phyloP scores from a whole-genome alignment of 2,329 filamentous ascomycete species.

The Paraphoma sp. region DNA sequence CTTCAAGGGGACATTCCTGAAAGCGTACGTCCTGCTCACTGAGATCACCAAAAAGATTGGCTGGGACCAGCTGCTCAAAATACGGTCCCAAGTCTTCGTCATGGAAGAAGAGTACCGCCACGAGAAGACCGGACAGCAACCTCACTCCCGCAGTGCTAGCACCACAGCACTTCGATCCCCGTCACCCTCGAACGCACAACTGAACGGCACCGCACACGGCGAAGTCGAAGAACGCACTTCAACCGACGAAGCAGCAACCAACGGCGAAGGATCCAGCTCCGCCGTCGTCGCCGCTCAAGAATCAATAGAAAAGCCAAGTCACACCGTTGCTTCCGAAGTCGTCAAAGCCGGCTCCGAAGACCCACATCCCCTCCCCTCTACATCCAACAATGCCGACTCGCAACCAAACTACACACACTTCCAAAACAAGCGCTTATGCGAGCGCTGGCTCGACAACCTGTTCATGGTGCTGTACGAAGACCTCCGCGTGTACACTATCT shows the following conservation, averaged over 20 bases:
- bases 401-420: constrained; percentile 85
- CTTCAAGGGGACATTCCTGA: constrained; percentile 94
- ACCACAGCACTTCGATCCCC: constrained; percentile 78
- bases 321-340: constrained; percentile 77
- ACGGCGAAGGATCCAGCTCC: constrained; percentile 35
- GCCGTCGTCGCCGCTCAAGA: constrained; percentile 35
- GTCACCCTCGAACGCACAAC: constrained; percentile 43
- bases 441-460: constrained; percentile 96
- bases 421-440: constrained; percentile 95
- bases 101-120: constrained; percentile 99
- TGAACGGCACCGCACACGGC: constrained; percentile 52
- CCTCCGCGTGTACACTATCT: constrained; percentile 97
- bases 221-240: constrained; percentile 33
- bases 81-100: constrained; percentile 95
- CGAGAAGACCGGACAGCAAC: constrained; percentile 64
- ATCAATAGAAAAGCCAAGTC: constrained; percentile 77
- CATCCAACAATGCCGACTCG: constrained; percentile 56
- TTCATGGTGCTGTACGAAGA: constrained; percentile 99
- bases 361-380: constrained; percentile 23
- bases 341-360: constrained; percentile 78
- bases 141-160: constrained; percentile 73
- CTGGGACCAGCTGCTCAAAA: constrained; percentile 95
- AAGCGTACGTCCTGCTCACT: constrained; percentile 91
- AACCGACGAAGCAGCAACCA: constrained; percentile 36
- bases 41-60: constrained; percentile 97